Evolutionary conservation across 345 rosid genomes (phyloP), one percentile per base, ranked within the genome.

Genomic region (Erodium maritimum): DNA sequence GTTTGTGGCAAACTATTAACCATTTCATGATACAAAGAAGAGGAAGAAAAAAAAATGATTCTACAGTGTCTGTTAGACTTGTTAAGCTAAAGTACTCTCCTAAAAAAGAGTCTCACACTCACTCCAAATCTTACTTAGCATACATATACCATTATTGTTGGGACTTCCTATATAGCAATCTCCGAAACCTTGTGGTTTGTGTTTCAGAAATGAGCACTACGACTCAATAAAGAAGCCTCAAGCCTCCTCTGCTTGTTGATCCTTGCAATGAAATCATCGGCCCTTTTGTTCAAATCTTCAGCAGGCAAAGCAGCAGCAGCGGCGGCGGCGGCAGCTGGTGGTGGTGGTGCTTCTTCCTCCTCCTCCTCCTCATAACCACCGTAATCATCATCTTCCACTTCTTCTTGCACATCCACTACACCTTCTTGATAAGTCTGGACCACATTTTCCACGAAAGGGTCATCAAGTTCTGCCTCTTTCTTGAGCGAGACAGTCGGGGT

Each of bases 191-290:
- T 6, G 10, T 37, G 10, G 1, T 37, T 4, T 37, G 46, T 37
- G 10, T 5, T 37, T 37, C 46, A 37, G 46, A 6, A 37, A 12
- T 37, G 46, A 37, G 46, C 33, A 25, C 4, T 25, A 25, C 33
- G 7, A 25, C 4, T 25, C 33, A 25, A 25, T 25, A 25, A 25
- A 25, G 33, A 25, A 45, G 73, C 85, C 71, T 82, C 93, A 50
- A 77, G 72, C 70, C 65, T 77, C 63, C 86, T 71, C 62, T 71
- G 79, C 52, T 72, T 74, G 59, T 85, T 82, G 56, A 82, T 80
- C 60, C 85, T 73, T 55, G 84, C 83, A 58, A 85, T 85, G 65
- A 85, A 72, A 64, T 85, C 83, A 60, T 80, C 86, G 58, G 86
- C 88, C 67, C 86, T 85, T 68, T 73, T 80, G 67, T 62, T 76